Evolutionary conservation across 352 stramenopile genomes (phyloP), one percentile per base, ranked within the genome.

Genomic region (Pythium oligandrum): DNA sequence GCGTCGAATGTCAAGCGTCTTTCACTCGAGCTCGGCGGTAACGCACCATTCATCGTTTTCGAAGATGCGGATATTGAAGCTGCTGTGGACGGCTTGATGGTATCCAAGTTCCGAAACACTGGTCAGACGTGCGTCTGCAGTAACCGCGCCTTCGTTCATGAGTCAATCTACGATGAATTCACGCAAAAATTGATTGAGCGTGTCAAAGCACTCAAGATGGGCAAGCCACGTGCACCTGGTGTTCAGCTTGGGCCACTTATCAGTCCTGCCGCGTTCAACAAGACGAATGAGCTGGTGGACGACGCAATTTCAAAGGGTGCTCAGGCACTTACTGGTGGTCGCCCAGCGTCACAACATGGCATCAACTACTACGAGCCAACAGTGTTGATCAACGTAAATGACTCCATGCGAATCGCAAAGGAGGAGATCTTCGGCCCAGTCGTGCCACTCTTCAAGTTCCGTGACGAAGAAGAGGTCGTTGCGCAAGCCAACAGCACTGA

Each of bases 371-470:
- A 96, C 76, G 66, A 91, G 54, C 91, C 97, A 2, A 99, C 96
- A 0, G 83, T 99, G 42, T 63, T 99, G 12, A 82, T 74, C 12
- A 70, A 90, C 48, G 72, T 95, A 6, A 67, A 88, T 33, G 71
- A 80, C 8, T 67, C 82, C 10, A 98, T 99, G 82, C 75, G 70
- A 36, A 73, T 97, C 8, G 86, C 95, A 68, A 74, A 70, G 48
- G 72, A 97, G 61, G 96, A 99, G 76, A 98, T 90, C 30, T 99
- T 99, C 70, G 97, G 96, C 5, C 97, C 97, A 3, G 73, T 99
- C 45, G 89, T 96, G 26, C 75, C 92, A 37, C 73, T 99, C 8
- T 88, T 88, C 48, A 86, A 78, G 42, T 99, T 99, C 71, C 67
- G 85, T 30, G 94, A 68, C 4, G 96, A 98, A 55, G 90, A 97